phyloP scores from a whole-genome alignment of 345 rosid genomes.

The Gossypium ekmanianum region DNA sequence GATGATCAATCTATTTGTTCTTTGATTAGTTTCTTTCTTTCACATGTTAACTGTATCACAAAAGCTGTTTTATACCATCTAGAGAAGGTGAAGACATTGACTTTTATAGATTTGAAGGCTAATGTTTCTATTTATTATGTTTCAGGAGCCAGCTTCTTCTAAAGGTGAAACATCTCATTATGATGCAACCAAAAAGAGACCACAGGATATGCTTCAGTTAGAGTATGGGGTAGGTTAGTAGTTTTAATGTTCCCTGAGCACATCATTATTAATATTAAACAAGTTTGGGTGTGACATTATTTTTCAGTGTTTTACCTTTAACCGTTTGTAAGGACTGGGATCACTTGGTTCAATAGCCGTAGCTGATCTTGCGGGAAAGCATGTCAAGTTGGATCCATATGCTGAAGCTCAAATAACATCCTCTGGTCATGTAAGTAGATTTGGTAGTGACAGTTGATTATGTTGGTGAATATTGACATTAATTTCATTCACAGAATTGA shows the following conservation, averaged over 20 bases:
- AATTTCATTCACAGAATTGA: background rate
- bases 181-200: constrained; percentile 36
- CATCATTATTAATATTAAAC: background rate
- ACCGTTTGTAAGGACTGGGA: constrained; percentile 39
- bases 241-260: constrained; percentile 5
- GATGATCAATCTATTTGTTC: background rate
- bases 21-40: background rate
- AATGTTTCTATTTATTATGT: background rate
- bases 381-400: constrained; percentile 32
- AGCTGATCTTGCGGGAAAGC: constrained; percentile 33
- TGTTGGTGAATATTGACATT: background rate
- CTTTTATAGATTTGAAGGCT: background rate
- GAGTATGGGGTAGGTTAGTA: constrained; percentile 31
- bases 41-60: background rate
- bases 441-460: background rate
- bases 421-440: constrained; percentile 31
- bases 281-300: background rate
- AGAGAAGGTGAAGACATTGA: background rate
- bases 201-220: constrained; percentile 25
- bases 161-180: constrained; percentile 17
- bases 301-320: background rate
- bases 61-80: background rate
- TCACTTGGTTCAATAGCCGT: constrained; percentile 26
- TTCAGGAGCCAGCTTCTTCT: constrained; percentile 55
- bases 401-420: constrained; percentile 18